Conservation (phyloP, 2,329 filamentous ascomycete genomes). For the Fonsecaea nubica region DNA sequence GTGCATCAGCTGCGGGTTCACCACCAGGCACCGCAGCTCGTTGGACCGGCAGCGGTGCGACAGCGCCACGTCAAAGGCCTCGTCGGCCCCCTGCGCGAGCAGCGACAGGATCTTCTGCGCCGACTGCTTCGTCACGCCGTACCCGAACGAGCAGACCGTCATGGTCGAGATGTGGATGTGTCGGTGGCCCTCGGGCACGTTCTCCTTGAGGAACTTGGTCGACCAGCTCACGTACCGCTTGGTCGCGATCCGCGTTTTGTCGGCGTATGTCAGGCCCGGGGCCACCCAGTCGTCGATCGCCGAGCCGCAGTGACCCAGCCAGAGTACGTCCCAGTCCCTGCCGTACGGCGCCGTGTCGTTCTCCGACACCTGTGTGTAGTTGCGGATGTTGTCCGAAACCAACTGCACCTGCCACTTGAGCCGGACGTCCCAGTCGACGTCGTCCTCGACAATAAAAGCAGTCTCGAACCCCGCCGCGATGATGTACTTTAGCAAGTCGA, state of each 20-base stretch:
- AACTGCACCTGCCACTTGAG: conserved; percentile 36
- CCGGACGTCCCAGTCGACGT: conserved; percentile 55
- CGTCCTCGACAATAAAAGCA: conserved; percentile 55
- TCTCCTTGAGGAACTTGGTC: neutral
- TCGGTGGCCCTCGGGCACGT: conserved; percentile 14
- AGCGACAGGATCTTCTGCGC: conserved; percentile 43
- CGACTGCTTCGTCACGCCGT: conserved; percentile 50
- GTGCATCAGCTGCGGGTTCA: conserved; percentile 49
- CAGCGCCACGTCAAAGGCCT: conserved; percentile 48
- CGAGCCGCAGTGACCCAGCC: conserved; percentile 57
- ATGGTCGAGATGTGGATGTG: conserved; percentile 21
- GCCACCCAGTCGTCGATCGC: conserved; percentile 1
- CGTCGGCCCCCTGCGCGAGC: conserved; percentile 24
- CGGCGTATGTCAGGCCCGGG: conserved; percentile 9
- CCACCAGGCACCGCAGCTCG: conserved; percentile 46
- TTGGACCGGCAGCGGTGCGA: conserved; percentile 43
- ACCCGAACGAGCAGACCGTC: conserved; percentile 47
- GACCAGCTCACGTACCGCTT: conserved; percentile 8
- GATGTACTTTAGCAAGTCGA: conserved; percentile 45
- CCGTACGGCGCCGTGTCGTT: conserved; percentile 49
- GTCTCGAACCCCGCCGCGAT: conserved; percentile 47
- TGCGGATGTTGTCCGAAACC: conserved; percentile 22
- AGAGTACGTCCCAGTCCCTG: conserved; percentile 59
- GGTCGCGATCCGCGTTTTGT: conserved; percentile 3
- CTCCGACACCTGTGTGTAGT: conserved; percentile 7